A percentile compares a stretch with the other conserved stretches of the same genome.
These are phyloP conservation scores for Zygosaccharomyces lentus DNA, from an alignment of 805 yeast species.

Conservation along the genomic window DNA sequence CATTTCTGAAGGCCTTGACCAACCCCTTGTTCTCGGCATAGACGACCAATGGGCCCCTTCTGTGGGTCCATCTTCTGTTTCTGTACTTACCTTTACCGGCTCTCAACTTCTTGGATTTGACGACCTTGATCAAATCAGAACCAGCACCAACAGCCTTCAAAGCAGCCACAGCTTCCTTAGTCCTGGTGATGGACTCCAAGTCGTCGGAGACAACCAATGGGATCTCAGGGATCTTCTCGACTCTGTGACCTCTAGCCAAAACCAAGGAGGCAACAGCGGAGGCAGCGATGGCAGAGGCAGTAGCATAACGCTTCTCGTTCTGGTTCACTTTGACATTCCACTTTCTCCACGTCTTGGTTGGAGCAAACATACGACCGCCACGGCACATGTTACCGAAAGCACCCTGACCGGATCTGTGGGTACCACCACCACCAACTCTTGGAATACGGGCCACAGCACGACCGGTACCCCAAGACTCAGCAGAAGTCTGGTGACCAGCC, in stretches of 20 bases:
- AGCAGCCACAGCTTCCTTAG: constrained; percentile 98
- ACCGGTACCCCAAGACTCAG: constrained; percentile 99
- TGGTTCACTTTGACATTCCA: constrained; percentile 99
- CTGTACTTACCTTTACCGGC: constrained; percentile 99
- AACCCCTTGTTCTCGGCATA: constrained; percentile 97
- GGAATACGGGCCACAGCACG: constrained; percentile 99
- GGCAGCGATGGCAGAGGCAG: constrained; percentile 99
- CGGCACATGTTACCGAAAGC: constrained; percentile 99
- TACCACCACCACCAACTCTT: constrained; percentile 99
- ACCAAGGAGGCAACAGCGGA: constrained; percentile 97
- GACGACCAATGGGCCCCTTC: constrained; percentile 99
- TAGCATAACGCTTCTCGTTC: constrained; percentile 99
- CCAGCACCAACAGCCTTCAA: constrained; percentile 98
- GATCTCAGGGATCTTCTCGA: constrained; percentile 96
- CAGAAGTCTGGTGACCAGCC: constrained; percentile 99
- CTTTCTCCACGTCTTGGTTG: constrained; percentile 99
- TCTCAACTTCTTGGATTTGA: constrained; percentile 97
- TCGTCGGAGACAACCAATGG: constrained; percentile 96
- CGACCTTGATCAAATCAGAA: constrained; percentile 95
- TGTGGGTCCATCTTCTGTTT: constrained; percentile 99
- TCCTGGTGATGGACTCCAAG: constrained; percentile 87
- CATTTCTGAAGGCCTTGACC: constrained; percentile 98
- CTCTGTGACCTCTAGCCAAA: constrained; percentile 99
- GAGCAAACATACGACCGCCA: constrained; percentile 99
- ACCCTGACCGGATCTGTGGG: constrained; percentile 99